A percentile compares a stretch with the other conserved stretches of the same genome.
phyloP scores from a whole-genome alignment of 345 rosid genomes.

The Carallia brachiata region DNA sequence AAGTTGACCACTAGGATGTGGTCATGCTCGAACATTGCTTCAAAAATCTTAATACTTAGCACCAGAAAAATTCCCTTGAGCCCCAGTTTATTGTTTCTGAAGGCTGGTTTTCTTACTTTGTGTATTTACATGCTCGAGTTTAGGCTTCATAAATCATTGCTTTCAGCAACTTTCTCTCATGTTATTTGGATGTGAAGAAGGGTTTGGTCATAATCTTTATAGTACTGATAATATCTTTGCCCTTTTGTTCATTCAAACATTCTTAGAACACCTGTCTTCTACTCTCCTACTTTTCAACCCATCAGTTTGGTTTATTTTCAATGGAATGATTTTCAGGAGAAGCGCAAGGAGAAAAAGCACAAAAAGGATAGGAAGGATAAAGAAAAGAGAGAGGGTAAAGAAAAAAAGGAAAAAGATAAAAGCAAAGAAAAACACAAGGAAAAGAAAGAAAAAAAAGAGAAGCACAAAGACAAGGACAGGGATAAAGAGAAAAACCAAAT shows the following conservation, averaged over 20 bases:
- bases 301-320: slow-evolving; percentile 3
- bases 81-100: background rate
- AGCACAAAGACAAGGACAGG: slow-evolving; percentile 40
- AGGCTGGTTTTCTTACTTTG: background rate
- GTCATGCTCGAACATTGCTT: too few species aligned
- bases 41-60: background rate
- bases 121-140: background rate
- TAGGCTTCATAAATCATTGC: background rate
- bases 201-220: background rate
- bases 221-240: too few species aligned
- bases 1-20: too few species aligned
- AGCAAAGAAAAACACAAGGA: slow-evolving; percentile 44
- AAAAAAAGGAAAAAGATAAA: slow-evolving; percentile 54
- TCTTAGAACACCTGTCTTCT: background rate
- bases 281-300: background rate
- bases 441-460: slow-evolving; percentile 42
- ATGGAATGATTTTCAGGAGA: slow-evolving; percentile 42
- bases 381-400: slow-evolving; percentile 47
- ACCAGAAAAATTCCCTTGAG: background rate
- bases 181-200: background rate
- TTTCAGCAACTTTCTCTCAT: background rate
- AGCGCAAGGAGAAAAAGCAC: slow-evolving; percentile 49
- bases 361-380: slow-evolving; percentile 53
- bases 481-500: slow-evolving; percentile 35
- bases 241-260: background rate